Evolutionary conservation across 2,329 filamentous ascomycete genomes (phyloP).

Genomic region (Calonectria fujianensis): DNA sequence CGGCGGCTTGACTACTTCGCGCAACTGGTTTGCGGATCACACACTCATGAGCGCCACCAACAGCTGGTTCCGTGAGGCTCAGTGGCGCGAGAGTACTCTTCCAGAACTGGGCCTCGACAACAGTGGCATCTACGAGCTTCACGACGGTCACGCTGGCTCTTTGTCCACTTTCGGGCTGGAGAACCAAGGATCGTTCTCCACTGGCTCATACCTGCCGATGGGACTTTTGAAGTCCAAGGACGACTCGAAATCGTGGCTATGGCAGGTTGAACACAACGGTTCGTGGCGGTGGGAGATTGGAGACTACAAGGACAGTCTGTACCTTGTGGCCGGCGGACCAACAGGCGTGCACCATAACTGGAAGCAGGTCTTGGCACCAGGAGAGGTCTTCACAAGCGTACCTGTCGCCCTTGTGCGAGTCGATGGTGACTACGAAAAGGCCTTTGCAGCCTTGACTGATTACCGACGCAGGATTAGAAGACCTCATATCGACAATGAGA

Average conservation of each 20-base stretch:
- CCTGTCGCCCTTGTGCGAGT: slow-evolving; percentile 53
- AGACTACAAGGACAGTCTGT: slow-evolving; percentile 58
- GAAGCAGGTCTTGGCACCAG: slow-evolving; percentile 50
- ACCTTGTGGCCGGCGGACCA: slow-evolving; percentile 56
- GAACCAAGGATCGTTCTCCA: slow-evolving; percentile 57
- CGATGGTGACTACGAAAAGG: slow-evolving; percentile 46
- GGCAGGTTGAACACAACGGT: slow-evolving; percentile 61
- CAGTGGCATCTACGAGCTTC: neutral
- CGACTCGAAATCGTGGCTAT: slow-evolving; percentile 56
- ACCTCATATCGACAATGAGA: slow-evolving; percentile 55
- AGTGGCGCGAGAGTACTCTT: slow-evolving; percentile 51
- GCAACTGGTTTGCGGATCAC: neutral
- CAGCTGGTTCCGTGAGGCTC: slow-evolving; percentile 59
- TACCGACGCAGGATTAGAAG: slow-evolving; percentile 58
- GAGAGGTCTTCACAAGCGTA: slow-evolving; percentile 51
- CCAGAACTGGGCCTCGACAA: slow-evolving; percentile 23
- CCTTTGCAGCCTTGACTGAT: slow-evolving; percentile 54
- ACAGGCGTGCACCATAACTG: slow-evolving; percentile 55
- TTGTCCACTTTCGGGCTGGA: slow-evolving; percentile 49
- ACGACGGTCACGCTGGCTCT: slow-evolving; percentile 29
- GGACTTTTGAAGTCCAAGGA: slow-evolving; percentile 52
- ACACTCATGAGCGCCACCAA: slow-evolving; percentile 41
- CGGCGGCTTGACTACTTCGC: neutral
- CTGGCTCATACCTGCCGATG: slow-evolving; percentile 55
- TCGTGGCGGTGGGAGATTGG: slow-evolving; percentile 62